Base-by-base conservation (phyloP, 495 filamentous ascomycete genomes). In the Neurospora discreta region DNA sequence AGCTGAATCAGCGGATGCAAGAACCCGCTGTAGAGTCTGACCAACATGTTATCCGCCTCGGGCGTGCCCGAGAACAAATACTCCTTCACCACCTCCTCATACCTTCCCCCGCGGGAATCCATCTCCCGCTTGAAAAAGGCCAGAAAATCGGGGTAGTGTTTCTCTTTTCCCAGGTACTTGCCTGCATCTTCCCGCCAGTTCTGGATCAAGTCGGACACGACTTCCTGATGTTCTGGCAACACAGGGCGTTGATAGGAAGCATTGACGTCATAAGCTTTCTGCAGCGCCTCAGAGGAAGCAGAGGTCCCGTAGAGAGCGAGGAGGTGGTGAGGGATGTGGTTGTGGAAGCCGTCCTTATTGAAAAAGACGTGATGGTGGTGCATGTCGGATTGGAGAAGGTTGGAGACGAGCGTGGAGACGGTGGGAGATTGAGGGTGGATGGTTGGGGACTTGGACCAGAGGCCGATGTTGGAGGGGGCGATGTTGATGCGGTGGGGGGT, bases 1-100 rank as follows among this genome's bases (percentile, higher is more conserved):
- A 97, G 85, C 74, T 97, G 93, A 74, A 97, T 97, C 8, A 95
- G 73, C 10, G 92, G 92, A 76, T 97, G 93, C 3, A 95, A 75
- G 73, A 94, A 87, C 1, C 91, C 92, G 84, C 72, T 42, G 72
- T 76, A 76, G 41, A 78, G 44, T 13, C 76, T 76, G 9, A 79
- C 69, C 3, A 80, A 42, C 33, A 79, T 9, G 23, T 72, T 73
- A 13, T 75, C 68, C 18, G 65, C 70, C 0, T 13, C 39, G 0
- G 52, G 40, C 0, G 65, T 85, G 65, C 89, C 85, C 3, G 82
- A 80, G 77, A 97, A 93, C 1, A 94, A 10, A 74, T 91, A 91
- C 73, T 90, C 85, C 7, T 82, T 79, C 36, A 97, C 39, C 0
- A 90, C 88, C 3, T 81, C 75, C 68, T 85, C 77, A 77, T 86